Conservation (phyloP, 2,329 filamentous ascomycete genomes). For the Xylariaceae sp. region DNA sequence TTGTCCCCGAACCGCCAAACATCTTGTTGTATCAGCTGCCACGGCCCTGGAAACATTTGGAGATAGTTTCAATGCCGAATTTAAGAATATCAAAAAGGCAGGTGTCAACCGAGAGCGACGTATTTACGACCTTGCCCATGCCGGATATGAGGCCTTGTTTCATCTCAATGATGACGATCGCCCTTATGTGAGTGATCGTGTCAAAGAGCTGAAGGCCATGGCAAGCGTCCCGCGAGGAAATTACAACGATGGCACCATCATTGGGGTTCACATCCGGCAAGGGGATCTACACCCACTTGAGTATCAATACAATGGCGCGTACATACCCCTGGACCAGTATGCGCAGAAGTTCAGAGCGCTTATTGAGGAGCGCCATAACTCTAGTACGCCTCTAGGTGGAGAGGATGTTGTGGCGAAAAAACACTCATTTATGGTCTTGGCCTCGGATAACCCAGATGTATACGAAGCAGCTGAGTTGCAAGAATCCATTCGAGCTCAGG, state of each 20-base stretch:
- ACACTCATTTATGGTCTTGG: slow-evolving; percentile 55
- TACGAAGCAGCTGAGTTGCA: slow-evolving; percentile 61
- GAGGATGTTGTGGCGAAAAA: slow-evolving; percentile 35
- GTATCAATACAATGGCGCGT: slow-evolving; percentile 69
- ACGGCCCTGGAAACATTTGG: slow-evolving; percentile 63
- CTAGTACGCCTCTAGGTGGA: slow-evolving; percentile 32
- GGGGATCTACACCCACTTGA: slow-evolving; percentile 75
- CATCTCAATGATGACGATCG: slow-evolving; percentile 60
- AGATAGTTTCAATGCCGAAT: slow-evolving; percentile 49
- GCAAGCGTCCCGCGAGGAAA: slow-evolving; percentile 39
- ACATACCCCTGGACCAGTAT: slow-evolving; percentile 70
- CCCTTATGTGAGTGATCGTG: slow-evolving; percentile 56
- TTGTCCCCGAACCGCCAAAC: slow-evolving; percentile 69
- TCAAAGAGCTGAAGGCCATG: slow-evolving; percentile 49
- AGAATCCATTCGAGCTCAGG: slow-evolving; percentile 59
- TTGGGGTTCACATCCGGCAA: slow-evolving; percentile 74
- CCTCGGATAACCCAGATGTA: slow-evolving; percentile 76
- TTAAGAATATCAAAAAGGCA: slow-evolving; percentile 44
- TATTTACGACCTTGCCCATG: slow-evolving; percentile 62
- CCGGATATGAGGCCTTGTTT: slow-evolving; percentile 71
- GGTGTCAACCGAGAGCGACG: slow-evolving; percentile 50
- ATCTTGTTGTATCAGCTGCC: slow-evolving; percentile 67
- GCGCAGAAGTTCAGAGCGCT: slow-evolving; percentile 53
- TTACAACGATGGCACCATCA: slow-evolving; percentile 46
- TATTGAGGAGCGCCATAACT: slow-evolving; percentile 46